These are phyloP conservation scores for Ramalina peruviana DNA, from an alignment of 495 filamentous ascomycete genomes.

Conservation along the genomic window DNA sequence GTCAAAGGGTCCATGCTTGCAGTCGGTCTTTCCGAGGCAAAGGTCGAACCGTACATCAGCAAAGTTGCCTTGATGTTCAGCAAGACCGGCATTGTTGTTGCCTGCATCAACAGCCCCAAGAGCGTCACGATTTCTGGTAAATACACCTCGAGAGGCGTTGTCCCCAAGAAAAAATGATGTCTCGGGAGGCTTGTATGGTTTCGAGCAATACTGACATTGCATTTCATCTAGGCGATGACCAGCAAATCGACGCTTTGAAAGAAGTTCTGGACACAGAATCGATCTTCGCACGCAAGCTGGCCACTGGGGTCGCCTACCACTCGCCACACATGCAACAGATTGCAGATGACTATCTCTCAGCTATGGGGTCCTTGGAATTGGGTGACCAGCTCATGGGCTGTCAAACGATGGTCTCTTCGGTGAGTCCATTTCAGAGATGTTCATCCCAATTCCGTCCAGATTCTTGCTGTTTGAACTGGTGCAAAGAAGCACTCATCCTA, in stretches of 20 bases:
- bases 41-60: slow-evolving; percentile 16
- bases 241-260: slow-evolving; percentile 18
- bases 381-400: not conserved
- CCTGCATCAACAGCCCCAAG: slow-evolving; percentile 20
- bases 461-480: no score
- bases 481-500: no score
- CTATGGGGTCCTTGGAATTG: not conserved
- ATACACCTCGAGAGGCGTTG: not conserved
- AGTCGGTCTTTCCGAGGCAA: slow-evolving; percentile 12
- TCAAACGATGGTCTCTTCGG: not conserved
- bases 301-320: slow-evolving; percentile 40
- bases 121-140: slow-evolving; percentile 21
- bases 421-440: not conserved
- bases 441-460: not conserved
- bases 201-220: no score
- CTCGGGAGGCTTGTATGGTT: no score
- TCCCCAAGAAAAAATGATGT: not conserved
- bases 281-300: slow-evolving; percentile 34
- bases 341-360: slow-evolving; percentile 1
- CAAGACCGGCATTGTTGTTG: slow-evolving; percentile 8
- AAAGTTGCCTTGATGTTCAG: slow-evolving; percentile 9
- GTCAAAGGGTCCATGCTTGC: slow-evolving; percentile 22
- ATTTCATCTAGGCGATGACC: slow-evolving; percentile 18
- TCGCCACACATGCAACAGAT: slow-evolving; percentile 36
- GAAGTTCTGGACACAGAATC: slow-evolving; percentile 7